These are phyloP conservation scores for Euphorbia tirucalli DNA, from an alignment of 345 rosid genomes.

Conservation along the genomic window DNA sequence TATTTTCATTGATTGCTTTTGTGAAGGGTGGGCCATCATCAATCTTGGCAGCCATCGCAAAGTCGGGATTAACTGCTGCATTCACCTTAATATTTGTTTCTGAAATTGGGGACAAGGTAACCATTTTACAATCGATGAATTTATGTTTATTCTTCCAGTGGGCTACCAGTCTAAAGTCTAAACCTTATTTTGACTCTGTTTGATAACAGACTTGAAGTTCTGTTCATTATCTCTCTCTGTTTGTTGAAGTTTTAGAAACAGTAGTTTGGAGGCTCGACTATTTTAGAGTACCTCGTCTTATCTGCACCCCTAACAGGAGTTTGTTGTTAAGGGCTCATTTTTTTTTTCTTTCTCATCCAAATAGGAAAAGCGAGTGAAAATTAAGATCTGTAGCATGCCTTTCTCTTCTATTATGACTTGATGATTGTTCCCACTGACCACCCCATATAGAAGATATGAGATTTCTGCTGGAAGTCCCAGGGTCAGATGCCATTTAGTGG, in stretches of 20 bases:
- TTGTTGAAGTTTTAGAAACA: not conserved
- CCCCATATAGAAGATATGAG: not conserved
- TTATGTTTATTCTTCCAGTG: not conserved
- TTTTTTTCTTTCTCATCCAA: not conserved
- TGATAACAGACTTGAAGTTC: not conserved
- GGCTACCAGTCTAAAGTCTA: not conserved
- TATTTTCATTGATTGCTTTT: slow-evolving; percentile 67
- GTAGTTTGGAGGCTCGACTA: not conserved
- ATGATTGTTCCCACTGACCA: not conserved
- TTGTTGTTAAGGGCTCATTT: not conserved
- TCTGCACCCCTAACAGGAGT: not conserved
- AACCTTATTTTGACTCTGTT: not conserved
- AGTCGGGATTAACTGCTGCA: slow-evolving; percentile 97
- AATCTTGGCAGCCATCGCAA: slow-evolving; percentile 73
- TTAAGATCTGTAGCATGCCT: not conserved
- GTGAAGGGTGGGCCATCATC: slow-evolving; percentile 73
- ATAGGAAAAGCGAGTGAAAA: not conserved
- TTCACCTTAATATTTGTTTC: slow-evolving; percentile 93
- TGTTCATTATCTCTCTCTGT: not conserved
- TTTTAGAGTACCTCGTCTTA: not conserved
- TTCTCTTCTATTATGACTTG: not conserved
- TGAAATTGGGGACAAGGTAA: slow-evolving; percentile 98
- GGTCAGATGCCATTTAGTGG: not conserved
- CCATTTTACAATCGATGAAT: not conserved
- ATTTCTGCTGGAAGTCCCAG: not conserved